phyloP scores from a whole-genome alignment of 2,329 filamentous ascomycete species.

The Cyanodermella asteris region DNA sequence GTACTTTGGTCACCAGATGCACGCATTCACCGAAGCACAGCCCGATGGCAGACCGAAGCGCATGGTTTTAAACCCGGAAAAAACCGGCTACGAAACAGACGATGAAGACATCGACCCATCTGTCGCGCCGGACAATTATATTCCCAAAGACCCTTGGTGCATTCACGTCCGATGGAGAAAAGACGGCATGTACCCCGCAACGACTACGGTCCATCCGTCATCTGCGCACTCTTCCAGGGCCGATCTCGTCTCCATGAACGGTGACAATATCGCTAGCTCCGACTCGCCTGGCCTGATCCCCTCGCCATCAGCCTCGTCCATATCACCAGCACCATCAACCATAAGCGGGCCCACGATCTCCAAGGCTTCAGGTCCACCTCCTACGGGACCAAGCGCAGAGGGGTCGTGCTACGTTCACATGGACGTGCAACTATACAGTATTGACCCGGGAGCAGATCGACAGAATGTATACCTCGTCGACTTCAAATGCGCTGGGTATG shows the following conservation, averaged over 20 bases:
- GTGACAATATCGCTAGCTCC: constrained; percentile 14
- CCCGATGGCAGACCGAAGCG: too few relatives aligned
- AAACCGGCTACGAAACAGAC: too few relatives aligned
- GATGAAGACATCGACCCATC: constrained; percentile 25
- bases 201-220: constrained; percentile 22
- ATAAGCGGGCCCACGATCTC: constrained; percentile 11
- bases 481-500: constrained; percentile 96
- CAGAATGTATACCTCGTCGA: constrained; percentile 85
- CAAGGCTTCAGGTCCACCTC: constrained; percentile 21
- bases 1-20: too few relatives aligned
- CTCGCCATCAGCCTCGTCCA: constrained; percentile 9
- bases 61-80: too few relatives aligned
- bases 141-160: constrained; percentile 90
- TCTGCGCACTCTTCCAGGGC: constrained; percentile 24
- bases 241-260: too few relatives aligned
- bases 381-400: constrained; percentile 29
- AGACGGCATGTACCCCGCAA: constrained; percentile 43
- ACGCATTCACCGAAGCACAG: too few relatives aligned
- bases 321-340: constrained; percentile 5
- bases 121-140: constrained; percentile 27
- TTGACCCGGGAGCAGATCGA: too few relatives aligned
- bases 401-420: constrained; percentile 71
- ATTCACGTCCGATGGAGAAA: constrained; percentile 80
- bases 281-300: constrained; percentile 12
- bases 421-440: constrained; percentile 87